Evolutionary conservation across 2,329 filamentous ascomycete species (phyloP).

Genomic region (Aspergillus carbonarius): DNA sequence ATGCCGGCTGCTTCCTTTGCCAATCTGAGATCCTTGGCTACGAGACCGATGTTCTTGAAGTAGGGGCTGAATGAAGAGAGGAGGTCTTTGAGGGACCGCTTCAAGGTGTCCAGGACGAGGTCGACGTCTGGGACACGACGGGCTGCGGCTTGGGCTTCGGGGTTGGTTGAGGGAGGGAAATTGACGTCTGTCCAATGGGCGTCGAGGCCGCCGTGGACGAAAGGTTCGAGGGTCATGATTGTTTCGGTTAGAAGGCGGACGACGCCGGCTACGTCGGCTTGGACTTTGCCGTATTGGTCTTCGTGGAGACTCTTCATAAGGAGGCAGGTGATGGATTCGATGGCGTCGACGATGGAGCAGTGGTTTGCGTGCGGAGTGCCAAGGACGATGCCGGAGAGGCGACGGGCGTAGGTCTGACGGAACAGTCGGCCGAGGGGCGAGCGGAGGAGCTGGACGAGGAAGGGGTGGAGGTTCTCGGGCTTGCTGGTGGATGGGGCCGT

Average conservation of each 20-base stretch:
- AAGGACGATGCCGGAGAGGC: slow-evolving; percentile 66
- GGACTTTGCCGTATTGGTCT: slow-evolving; percentile 83
- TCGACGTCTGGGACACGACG: slow-evolving; percentile 65
- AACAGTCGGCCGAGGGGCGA: slow-evolving; percentile 66
- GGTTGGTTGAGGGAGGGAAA: slow-evolving; percentile 43
- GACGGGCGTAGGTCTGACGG: slow-evolving; percentile 65
- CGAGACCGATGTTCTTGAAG: slow-evolving; percentile 67
- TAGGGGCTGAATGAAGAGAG: slow-evolving; percentile 73
- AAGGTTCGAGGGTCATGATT: slow-evolving; percentile 67
- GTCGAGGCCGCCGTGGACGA: slow-evolving; percentile 53
- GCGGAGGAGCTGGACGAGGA: slow-evolving; percentile 49
- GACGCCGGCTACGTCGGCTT: slow-evolving; percentile 72
- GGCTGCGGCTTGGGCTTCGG: slow-evolving; percentile 32
- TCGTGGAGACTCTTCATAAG: slow-evolving; percentile 73
- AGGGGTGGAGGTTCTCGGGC: slow-evolving; percentile 50
- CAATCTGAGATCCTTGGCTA: slow-evolving; percentile 67
- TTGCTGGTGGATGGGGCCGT: slow-evolving; percentile 40
- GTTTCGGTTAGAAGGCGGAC: slow-evolving; percentile 70
- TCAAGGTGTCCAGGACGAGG: slow-evolving; percentile 64
- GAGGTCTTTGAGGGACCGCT: slow-evolving; percentile 63
- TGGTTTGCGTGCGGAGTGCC: slow-evolving; percentile 71
- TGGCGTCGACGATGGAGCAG: slow-evolving; percentile 67
- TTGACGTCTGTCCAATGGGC: slow-evolving; percentile 78
- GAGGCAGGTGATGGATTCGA: slow-evolving; percentile 67
- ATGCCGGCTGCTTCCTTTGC: slow-evolving; percentile 63